phyloP scores from a whole-genome alignment of 108 stramenopile species.

The Schizochytrium sp. region DNA sequence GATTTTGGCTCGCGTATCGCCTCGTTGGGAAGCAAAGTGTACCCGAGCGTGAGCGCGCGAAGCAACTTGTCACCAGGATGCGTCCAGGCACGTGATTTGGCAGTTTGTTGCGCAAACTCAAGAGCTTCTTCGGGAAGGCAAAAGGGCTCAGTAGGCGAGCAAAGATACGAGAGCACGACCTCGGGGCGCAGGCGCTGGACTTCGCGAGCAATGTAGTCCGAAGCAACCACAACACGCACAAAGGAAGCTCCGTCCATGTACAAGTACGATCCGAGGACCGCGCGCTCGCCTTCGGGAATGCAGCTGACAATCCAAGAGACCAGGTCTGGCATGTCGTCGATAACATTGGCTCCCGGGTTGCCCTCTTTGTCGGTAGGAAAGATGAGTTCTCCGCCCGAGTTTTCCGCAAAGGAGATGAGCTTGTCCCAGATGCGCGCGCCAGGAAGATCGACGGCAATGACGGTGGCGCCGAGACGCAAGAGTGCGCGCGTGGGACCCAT shows the following conservation, averaged over 20 bases:
- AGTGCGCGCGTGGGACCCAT: background rate
- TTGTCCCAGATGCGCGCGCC: background rate
- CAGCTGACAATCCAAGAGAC: background rate
- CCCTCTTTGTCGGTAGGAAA: background rate
- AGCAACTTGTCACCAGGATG: background rate
- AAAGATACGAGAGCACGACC: background rate
- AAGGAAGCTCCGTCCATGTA: conserved; percentile 1
- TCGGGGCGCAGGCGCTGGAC: background rate
- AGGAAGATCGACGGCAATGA: background rate
- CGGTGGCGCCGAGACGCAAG: conserved; percentile 14
- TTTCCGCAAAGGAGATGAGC: background rate
- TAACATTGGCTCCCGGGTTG: background rate
- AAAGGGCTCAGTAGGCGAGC: conserved; percentile 4
- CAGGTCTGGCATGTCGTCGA: background rate
- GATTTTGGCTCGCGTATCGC: background rate
- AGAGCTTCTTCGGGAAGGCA: background rate
- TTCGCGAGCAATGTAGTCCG: background rate
- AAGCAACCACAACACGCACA: background rate
- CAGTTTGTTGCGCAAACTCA: background rate
- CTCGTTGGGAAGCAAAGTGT: background rate
- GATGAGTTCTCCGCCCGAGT: background rate
- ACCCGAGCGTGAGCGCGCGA: background rate
- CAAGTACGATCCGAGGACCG: background rate
- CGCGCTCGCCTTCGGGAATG: background rate
- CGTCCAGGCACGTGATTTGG: background rate